Conservation (phyloP, 208 protist genomes). For the Acanthamoeba lenticulata region DNA sequence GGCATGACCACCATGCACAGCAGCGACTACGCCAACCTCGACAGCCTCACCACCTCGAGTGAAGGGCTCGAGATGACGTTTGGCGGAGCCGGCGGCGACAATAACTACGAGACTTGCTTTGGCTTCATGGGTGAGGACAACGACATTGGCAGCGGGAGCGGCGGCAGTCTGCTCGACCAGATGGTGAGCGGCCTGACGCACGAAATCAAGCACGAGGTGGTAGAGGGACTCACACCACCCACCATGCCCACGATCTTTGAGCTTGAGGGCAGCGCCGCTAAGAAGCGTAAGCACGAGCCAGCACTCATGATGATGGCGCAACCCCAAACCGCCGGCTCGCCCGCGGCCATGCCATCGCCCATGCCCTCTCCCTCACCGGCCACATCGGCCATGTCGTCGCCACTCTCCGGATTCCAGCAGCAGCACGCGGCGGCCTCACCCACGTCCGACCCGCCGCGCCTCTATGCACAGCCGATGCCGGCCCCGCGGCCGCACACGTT, state of each 20-base stretch:
- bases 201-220: neutral
- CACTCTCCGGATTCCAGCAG: no score
- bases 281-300: constrained; percentile 60
- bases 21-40: constrained; percentile 32
- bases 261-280: constrained; percentile 4
- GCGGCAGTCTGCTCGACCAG: neutral
- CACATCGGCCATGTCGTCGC: neutral
- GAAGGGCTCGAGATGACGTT: constrained; percentile 9
- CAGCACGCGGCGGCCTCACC: no score
- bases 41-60: constrained; percentile 12
- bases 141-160: no score
- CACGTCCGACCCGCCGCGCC: neutral
- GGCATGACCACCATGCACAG: constrained; percentile 35
- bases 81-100: neutral
- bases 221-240: neutral
- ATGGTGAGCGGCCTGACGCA: neutral
- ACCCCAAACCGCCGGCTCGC: neutral
- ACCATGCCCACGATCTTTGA: constrained; percentile 42
- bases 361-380: neutral
- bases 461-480: constrained; percentile 27
- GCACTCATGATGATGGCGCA: neutral
- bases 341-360: neutral
- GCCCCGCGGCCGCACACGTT: neutral
- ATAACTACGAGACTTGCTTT: neutral
- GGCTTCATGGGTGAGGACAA: neutral